Percentiles rank a stretch among this genome's conserved stretches.
phyloP scores from a whole-genome alignment of 805 yeast species.

The Cyberlindnera subsufficiens region DNA sequence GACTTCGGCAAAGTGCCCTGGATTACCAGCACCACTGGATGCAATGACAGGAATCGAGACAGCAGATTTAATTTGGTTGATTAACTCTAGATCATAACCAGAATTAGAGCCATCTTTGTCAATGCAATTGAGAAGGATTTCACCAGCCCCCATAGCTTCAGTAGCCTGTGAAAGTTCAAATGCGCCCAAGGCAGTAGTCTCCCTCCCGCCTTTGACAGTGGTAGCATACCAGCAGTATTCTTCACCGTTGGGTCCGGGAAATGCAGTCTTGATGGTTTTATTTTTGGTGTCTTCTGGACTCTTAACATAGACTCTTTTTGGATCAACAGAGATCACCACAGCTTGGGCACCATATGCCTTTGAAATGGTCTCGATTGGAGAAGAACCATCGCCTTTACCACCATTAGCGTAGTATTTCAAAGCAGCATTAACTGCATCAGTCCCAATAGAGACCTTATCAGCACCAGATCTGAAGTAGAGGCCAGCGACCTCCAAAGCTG shows the following conservation, averaged over 20 bases:
- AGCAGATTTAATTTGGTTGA: constrained; percentile 67
- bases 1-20: constrained; percentile 85
- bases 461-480: constrained; percentile 95
- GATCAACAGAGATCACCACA: constrained; percentile 97
- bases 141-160: constrained; percentile 95
- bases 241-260: constrained; percentile 86
- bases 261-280: constrained; percentile 54
- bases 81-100: constrained; percentile 86
- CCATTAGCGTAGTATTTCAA: constrained; percentile 66
- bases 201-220: constrained; percentile 96
- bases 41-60: constrained; percentile 93
- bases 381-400: constrained; percentile 54
- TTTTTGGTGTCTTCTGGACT: constrained; percentile 56
- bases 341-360: constrained; percentile 94
- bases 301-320: constrained; percentile 76
- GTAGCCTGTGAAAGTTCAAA: constrained; percentile 83
- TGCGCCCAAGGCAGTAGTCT: constrained; percentile 84
- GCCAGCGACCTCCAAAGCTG: constrained; percentile 89
- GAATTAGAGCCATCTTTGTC: constrained; percentile 96
- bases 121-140: constrained; percentile 84
- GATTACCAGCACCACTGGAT: constrained; percentile 95
- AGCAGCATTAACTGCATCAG: constrained; percentile 93
- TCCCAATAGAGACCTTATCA: constrained; percentile 96
- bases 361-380: constrained; percentile 93
- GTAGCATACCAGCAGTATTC: constrained; percentile 90